Evolutionary conservation across 2,329 filamentous ascomycete genomes (phyloP).

Genomic region (Clonostachys rosea): DNA sequence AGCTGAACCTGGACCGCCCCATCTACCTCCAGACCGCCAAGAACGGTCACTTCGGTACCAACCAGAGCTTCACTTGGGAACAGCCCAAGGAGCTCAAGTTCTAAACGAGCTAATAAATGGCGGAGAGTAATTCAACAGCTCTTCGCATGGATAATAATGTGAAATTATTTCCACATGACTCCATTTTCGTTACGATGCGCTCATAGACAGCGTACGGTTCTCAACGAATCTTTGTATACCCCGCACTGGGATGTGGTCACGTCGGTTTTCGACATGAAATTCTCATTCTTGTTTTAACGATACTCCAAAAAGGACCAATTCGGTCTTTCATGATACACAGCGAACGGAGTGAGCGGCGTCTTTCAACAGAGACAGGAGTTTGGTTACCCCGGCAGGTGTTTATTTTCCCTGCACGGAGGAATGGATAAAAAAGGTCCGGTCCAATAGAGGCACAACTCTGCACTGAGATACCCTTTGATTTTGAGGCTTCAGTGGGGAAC

Average conservation of each 20-base stretch:
- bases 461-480: conserved; percentile 30
- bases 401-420: background rate
- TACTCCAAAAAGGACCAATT: background rate
- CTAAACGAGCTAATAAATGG: conserved; percentile 46
- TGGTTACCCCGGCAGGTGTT: conserved; percentile 16
- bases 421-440: conserved; percentile 11
- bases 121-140: conserved; percentile 35
- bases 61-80: conserved; percentile 98
- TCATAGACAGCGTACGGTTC: conserved; percentile 36
- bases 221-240: conserved; percentile 36
- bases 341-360: conserved; percentile 21
- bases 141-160: conserved; percentile 19
- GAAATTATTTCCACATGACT: conserved; percentile 29
- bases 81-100: conserved; percentile 92
- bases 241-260: conserved; percentile 21
- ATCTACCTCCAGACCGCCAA: conserved; percentile 99
- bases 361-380: conserved; percentile 40
- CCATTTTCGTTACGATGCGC: conserved; percentile 20
- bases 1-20: conserved; percentile 89
- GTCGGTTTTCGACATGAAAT: conserved; percentile 26
- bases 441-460: conserved; percentile 19
- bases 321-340: background rate
- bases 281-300: conserved; percentile 7
- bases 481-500: background rate
- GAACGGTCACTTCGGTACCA: conserved; percentile 97